phyloP scores from a whole-genome alignment of 306 rosid species.

The Aeschynomene evenia region DNA sequence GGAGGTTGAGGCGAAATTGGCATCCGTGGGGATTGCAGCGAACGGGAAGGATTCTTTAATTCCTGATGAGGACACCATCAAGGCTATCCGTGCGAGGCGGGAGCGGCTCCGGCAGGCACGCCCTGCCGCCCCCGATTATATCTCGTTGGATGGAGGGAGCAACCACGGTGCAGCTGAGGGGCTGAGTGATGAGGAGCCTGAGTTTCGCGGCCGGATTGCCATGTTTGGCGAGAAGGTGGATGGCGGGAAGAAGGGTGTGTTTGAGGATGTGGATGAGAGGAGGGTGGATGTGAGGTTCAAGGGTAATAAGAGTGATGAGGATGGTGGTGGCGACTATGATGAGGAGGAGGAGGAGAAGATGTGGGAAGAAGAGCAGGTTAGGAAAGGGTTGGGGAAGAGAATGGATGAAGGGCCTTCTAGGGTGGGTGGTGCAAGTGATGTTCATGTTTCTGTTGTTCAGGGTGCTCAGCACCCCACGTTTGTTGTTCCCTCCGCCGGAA shows the following conservation, averaged over 20 bases:
- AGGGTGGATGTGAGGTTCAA: constrained; percentile 41
- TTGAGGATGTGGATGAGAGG: constrained; percentile 77
- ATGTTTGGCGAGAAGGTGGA: constrained; percentile 77
- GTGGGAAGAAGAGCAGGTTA: constrained; percentile 96
- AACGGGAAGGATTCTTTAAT: constrained; percentile 47
- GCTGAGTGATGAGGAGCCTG: constrained; percentile 89
- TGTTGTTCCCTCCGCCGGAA: constrained; percentile 39
- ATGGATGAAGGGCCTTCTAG: constrained; percentile 76
- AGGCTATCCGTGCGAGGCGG: constrained; percentile 75
- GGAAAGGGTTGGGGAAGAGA: constrained; percentile 95
- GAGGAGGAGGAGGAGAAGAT: constrained; percentile 84
- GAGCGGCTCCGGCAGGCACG: constrained; percentile 73
- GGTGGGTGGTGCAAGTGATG: constrained; percentile 37
- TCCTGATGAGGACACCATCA: constrained; percentile 70
- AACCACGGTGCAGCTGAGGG: constrained; percentile 88
- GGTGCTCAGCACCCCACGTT: constrained; percentile 52
- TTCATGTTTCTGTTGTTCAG: constrained; percentile 48
- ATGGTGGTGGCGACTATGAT: constrained; percentile 1
- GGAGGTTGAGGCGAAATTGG: constrained; percentile 50
- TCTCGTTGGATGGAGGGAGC: constrained; percentile 86
- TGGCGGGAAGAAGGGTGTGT: constrained; percentile 73
- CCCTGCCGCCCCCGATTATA: constrained; percentile 69
- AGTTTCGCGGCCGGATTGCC: constrained; percentile 71
- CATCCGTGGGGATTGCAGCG: constrained; percentile 52
- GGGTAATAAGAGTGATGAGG: constrained; percentile 7